Percentiles rank a stretch among this genome's conserved stretches.
Conservation (phyloP, 192 early-diverging fungal genomes). For the Lobosporangium transversale region DNA sequence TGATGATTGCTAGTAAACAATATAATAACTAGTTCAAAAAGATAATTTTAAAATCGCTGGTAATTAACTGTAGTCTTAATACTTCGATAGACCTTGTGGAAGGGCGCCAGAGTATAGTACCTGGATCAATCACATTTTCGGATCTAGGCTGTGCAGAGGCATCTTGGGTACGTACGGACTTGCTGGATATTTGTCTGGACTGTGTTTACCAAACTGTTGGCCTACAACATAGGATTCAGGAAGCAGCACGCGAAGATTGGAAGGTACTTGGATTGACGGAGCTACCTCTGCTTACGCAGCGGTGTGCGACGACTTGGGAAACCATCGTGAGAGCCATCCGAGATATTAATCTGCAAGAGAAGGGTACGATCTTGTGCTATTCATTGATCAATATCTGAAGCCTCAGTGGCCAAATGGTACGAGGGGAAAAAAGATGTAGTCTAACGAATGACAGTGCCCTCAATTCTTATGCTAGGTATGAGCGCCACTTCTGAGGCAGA, state of each 20-base stretch:
- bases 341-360: constrained; percentile 30
- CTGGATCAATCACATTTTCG: constrained; percentile 35
- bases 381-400: not conserved
- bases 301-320: constrained; percentile 29
- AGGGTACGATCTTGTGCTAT: constrained; percentile 8
- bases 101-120: constrained; percentile 21
- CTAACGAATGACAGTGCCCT: no score
- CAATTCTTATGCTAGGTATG: constrained; percentile 21
- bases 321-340: constrained; percentile 21
- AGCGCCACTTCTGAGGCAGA: constrained; percentile 26
- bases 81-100: constrained; percentile 35
- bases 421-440: no score
- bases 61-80: no score
- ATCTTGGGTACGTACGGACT: constrained; percentile 27
- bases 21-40: no score
- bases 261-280: constrained; percentile 16
- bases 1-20: no score
- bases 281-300: constrained; percentile 17
- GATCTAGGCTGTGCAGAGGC: constrained; percentile 16
- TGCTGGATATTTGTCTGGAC: constrained; percentile 23
- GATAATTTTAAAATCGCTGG: no score
- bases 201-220: constrained; percentile 11
- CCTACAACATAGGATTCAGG: constrained; percentile 21
- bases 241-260: constrained; percentile 27
- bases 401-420: no score